These are phyloP conservation scores for Globisporangium mamillatum DNA, from an alignment of 352 stramenopile species.

Conservation along the genomic window DNA sequence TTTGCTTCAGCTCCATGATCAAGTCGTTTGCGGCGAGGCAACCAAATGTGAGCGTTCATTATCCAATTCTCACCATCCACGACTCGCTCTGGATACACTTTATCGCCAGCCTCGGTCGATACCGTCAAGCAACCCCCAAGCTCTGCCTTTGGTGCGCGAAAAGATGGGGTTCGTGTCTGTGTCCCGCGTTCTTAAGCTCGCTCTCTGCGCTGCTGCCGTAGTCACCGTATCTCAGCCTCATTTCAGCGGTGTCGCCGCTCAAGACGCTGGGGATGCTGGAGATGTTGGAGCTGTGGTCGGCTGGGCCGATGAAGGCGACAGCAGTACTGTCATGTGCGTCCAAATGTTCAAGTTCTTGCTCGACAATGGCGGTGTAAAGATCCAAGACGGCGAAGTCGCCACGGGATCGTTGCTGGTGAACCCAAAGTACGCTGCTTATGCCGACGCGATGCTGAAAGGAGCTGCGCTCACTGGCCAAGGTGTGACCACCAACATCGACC, in stretches of 20 bases:
- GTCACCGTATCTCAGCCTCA: background rate
- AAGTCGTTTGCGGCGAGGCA: background rate
- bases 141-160: background rate
- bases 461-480: conserved; percentile 2
- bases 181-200: background rate
- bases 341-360: conserved; percentile 15
- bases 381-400: conserved; percentile 10
- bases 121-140: background rate
- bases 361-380: conserved; percentile 5
- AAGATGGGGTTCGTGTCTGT: background rate
- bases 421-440: conserved; percentile 1
- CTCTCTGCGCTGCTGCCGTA: background rate
- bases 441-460: background rate
- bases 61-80: background rate
- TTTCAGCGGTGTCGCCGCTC: background rate
- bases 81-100: conserved; percentile 5
- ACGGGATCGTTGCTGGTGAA: conserved; percentile 6
- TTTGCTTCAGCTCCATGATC: background rate
- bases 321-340: conserved; percentile 8
- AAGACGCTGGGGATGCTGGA: background rate
- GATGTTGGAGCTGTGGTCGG: background rate
- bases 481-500: background rate
- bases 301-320: conserved; percentile 12
- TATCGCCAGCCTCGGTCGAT: background rate
- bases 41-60: background rate